A percentile compares a stretch with the other conserved stretches of the same genome.
phyloP scores from a whole-genome alignment of 257 asterid genomes.

The Capsicum chinense region DNA sequence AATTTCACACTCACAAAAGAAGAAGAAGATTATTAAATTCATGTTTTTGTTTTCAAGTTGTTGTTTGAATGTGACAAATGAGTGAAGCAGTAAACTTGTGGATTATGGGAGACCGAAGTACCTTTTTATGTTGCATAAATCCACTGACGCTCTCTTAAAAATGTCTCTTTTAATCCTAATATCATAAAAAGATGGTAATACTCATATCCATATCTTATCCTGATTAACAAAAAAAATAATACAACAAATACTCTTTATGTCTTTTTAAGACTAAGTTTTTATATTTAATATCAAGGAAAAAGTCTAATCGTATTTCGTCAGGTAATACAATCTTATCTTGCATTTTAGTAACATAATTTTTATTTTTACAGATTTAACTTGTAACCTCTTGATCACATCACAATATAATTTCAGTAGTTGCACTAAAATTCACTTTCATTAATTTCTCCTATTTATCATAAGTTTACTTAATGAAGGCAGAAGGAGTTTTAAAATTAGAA shows the following conservation, averaged over 20 bases:
- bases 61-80: not conserved
- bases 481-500: no score
- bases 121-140: slow-evolving; percentile 17
- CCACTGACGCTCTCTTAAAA: not conserved
- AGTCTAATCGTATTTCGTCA: not conserved
- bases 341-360: no score
- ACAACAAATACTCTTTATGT: not conserved
- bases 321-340: no score
- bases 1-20: no score
- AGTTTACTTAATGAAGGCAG: no score
- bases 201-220: not conserved
- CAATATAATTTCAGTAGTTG: no score
- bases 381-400: no score
- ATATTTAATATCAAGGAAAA: no score
- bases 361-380: no score
- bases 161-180: not conserved
- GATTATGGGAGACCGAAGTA: not conserved
- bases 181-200: not conserved
- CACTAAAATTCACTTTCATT: no score
- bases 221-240: not conserved
- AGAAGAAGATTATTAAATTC: no score
- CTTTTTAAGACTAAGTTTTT: not conserved
- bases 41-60: not conserved
- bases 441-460: no score
- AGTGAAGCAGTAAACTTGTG: not conserved